Conservation (phyloP, 2,329 filamentous ascomycete genomes). For the Dryadomyces sulphureus region DNA sequence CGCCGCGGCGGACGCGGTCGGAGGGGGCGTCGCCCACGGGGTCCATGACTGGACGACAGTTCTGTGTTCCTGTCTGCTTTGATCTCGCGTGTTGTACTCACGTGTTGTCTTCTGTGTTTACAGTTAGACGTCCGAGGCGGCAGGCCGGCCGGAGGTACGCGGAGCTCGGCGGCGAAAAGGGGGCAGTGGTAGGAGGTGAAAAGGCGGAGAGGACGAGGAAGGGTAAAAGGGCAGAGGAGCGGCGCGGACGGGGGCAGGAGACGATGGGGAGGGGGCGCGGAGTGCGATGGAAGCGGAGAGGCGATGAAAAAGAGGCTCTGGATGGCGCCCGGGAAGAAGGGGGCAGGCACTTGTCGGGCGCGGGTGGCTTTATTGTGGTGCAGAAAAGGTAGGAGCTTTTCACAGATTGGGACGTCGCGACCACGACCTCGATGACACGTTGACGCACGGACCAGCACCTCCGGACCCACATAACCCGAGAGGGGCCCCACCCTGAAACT, state of each 20-base stretch:
- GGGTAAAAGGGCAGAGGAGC: not conserved
- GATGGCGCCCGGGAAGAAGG: not conserved
- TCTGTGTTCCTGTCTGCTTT: not conserved
- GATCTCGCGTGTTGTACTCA: not conserved
- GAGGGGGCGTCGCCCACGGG: not conserved
- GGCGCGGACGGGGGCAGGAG: not conserved
- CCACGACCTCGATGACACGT: not conserved
- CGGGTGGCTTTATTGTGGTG: not conserved
- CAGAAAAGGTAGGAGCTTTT: not conserved
- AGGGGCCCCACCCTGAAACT: not conserved
- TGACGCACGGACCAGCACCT: slow-evolving; percentile 1
- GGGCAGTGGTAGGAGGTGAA: not conserved
- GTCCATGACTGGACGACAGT: not conserved
- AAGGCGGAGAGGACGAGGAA: not conserved
- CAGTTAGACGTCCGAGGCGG: not conserved
- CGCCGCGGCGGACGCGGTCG: not conserved
- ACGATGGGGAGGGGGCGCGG: not conserved
- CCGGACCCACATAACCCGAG: not conserved
- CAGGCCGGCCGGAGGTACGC: not conserved
- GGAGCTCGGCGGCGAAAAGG: not conserved
- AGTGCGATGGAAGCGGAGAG: not conserved
- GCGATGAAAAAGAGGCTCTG: not conserved
- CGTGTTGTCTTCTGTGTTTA: not conserved
- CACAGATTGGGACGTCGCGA: not conserved
- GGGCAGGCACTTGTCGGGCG: not conserved